Evolutionary conservation across 306 rosid genomes (phyloP).

Genomic region (Prunus campanulata): DNA sequence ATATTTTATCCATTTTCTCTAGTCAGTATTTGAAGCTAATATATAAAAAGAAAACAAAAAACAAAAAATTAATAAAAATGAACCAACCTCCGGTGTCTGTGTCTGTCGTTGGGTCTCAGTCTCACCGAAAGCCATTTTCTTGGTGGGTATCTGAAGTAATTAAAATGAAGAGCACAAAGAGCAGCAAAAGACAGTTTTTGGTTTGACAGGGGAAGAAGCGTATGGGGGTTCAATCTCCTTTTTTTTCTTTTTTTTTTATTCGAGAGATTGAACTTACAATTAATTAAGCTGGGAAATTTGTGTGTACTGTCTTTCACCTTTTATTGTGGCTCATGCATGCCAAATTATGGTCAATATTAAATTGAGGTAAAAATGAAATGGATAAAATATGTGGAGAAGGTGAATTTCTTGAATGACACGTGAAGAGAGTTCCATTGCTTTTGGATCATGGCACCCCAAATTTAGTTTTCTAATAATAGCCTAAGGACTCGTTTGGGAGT

Average conservation of each 20-base stretch:
- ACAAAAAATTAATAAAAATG: no score
- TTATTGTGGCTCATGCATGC: not conserved
- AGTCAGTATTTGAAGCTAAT: no score
- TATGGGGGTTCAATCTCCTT: not conserved
- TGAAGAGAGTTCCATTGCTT: no score
- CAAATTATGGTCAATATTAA: no score
- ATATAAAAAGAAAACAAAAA: no score
- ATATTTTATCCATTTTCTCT: not conserved
- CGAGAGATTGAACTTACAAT: not conserved
- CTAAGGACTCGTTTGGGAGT: no score
- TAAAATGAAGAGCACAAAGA: no score
- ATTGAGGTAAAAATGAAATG: not conserved
- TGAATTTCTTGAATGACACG: not conserved
- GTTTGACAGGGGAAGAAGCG: no score
- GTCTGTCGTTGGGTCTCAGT: not conserved
- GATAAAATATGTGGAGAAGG: not conserved
- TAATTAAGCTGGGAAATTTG: not conserved
- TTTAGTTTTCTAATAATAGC: no score
- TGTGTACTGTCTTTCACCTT: not conserved
- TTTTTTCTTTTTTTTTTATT: no score
- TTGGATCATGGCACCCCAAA: no score
- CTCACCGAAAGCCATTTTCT: not conserved
- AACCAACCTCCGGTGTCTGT: not conserved
- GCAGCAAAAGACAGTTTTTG: not conserved
- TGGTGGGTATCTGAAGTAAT: no score